Base-by-base conservation (phyloP, 352 stramenopile species). In the Phytophthora pseudosyringae region DNA sequence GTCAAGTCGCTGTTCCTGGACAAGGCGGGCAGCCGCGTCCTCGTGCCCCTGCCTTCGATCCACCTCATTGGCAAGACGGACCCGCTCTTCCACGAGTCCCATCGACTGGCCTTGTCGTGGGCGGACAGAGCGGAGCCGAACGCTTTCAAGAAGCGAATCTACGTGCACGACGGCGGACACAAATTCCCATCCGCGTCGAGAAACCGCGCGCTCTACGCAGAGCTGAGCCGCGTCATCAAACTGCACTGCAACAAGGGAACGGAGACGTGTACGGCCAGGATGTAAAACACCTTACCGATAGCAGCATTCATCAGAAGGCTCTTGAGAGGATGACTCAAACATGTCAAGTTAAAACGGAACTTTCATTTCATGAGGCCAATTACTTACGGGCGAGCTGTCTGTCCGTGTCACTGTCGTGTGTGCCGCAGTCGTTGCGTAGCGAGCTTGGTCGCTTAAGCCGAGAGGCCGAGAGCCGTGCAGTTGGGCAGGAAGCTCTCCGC, bases 31-130 rank as follows among this genome's bases (percentile, higher is more conserved):
- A 47, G 36, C 21, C 55, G 44, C 6, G 47, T 88, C 39, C 51
- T 55, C 21, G 70, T 84, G 33, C 59, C 66, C 38, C 28, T 80
- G 50, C 64, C 71, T 16, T 80, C 75, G 8, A 71, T 84, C 35
- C 78, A 88, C 51, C 58, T 92, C n/a, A 61, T 84, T 29, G 83
- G 79, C 29, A 80, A 85, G 67, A 80, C 77, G 21, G 81, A 92
- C 35, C 73, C 78, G n/a, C 75, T 88, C 26, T 87, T 78, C 39
- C 51, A 67, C 5, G 73, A 83, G 21, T 76, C 71, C 8, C 51
- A 82, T 48, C 63, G 77, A 10, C 65, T 91, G 45, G 58, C 63
- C 3, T 38, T 66, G 18, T 65, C 67, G 44, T 82, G 68, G 57
- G 52, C 51, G 6, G 65, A 64, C 8, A 43, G 59, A 11, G 48